Conservation (phyloP, 176 grass and related monocot genomes). For the Aechmea fasciata region DNA sequence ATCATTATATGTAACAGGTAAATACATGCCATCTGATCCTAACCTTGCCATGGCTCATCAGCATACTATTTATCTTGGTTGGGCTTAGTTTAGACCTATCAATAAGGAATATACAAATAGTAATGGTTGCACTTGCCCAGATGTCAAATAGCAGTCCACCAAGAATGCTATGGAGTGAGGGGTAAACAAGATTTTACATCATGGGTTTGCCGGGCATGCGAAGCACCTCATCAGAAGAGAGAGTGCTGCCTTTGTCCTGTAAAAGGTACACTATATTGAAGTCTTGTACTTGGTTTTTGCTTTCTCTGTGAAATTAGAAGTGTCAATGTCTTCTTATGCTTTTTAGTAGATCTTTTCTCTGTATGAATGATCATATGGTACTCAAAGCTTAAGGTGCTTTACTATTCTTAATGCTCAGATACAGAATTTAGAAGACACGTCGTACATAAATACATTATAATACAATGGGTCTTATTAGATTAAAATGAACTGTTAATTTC, state of each 20-base stretch:
- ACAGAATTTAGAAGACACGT: background rate
- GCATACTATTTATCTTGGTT: background rate
- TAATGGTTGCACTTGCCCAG: constrained; percentile 35
- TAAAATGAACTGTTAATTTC: too few relatives aligned
- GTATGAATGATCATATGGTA: background rate
- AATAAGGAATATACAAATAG: background rate
- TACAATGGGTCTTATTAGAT: too few relatives aligned
- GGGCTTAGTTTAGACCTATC: constrained; percentile 13
- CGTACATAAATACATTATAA: too few relatives aligned
- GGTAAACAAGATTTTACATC: constrained; percentile 82
- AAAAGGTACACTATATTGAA: constrained; percentile 43
- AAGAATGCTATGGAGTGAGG: constrained; percentile 96
- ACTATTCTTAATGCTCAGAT: background rate
- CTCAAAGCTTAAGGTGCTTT: background rate
- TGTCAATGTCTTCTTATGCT: background rate
- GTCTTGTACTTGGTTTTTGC: background rate
- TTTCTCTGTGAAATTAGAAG: background rate
- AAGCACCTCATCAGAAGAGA: constrained; percentile 65
- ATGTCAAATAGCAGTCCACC: constrained; percentile 98
- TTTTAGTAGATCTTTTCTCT: background rate
- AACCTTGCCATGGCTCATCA: background rate
- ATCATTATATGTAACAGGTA: constrained; percentile 97
- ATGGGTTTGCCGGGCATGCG: constrained; percentile 92
- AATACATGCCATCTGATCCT: background rate
- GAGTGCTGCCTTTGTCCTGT: constrained; percentile 97